A percentile compares a stretch with the other conserved stretches of the same genome.
Evolutionary conservation across 192 early-diverging fungal genomes (phyloP).

Genomic region (Mortierella claussenii): DNA sequence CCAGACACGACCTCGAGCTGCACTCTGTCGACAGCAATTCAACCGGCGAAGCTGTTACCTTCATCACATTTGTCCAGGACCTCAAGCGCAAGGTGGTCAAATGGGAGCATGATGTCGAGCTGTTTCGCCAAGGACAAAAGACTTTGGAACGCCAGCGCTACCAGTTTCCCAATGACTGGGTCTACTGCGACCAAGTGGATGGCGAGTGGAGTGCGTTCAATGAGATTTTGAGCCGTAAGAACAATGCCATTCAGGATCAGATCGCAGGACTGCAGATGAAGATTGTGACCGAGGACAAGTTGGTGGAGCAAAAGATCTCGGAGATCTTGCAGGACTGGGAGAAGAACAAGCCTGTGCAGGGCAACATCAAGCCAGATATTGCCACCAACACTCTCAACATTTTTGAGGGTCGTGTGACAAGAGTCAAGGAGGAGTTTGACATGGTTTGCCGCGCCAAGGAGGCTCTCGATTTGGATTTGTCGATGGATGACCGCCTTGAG

Average conservation of each 20-base stretch:
- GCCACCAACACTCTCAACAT: slow-evolving; percentile 85
- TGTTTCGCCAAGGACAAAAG: slow-evolving; percentile 92
- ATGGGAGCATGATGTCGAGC: slow-evolving; percentile 87
- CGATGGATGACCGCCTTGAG: slow-evolving; percentile 75
- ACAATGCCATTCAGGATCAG: slow-evolving; percentile 93
- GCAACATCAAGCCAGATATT: slow-evolving; percentile 86
- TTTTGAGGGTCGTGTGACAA: slow-evolving; percentile 85
- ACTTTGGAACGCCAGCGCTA: slow-evolving; percentile 93
- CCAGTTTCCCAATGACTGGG: slow-evolving; percentile 95
- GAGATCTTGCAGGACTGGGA: slow-evolving; percentile 93
- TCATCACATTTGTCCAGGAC: slow-evolving; percentile 97
- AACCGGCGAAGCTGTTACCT: slow-evolving; percentile 91
- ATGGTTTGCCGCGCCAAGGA: slow-evolving; percentile 92
- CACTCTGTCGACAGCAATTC: slow-evolving; percentile 84
- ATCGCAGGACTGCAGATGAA: slow-evolving; percentile 93
- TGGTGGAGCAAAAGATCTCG: slow-evolving; percentile 85
- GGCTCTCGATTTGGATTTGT: slow-evolving; percentile 87
- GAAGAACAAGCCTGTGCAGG: slow-evolving; percentile 93
- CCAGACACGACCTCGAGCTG: slow-evolving; percentile 88
- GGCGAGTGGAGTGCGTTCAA: slow-evolving; percentile 98
- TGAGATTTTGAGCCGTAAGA: slow-evolving; percentile 92
- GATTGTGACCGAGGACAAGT: slow-evolving; percentile 93
- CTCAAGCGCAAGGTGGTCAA: slow-evolving; percentile 82
- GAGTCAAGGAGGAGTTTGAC: slow-evolving; percentile 87
- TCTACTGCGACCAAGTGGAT: slow-evolving; percentile 94